phyloP scores from a whole-genome alignment of 371 early-diverging fungal genomes.

The Catenaria anguillulae region DNA sequence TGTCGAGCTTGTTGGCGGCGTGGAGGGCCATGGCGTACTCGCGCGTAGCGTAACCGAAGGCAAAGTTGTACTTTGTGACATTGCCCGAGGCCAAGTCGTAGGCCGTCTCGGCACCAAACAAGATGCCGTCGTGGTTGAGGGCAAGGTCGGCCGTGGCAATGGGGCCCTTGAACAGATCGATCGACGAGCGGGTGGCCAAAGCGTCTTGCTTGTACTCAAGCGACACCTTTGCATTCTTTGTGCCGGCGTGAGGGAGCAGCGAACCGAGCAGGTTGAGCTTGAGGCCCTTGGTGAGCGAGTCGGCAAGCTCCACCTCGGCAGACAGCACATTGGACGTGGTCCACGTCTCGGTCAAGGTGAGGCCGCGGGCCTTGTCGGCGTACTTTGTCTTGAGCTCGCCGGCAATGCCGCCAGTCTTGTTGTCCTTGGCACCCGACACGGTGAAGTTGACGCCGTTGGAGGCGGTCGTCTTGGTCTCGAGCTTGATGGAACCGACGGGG shows the following conservation, averaged over 20 bases:
- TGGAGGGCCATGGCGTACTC: slow-evolving; percentile 70
- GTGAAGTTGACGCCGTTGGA: slow-evolving; percentile 91
- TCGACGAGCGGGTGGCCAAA: slow-evolving; percentile 47
- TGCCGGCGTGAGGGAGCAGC: slow-evolving; percentile 27
- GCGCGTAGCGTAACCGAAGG: slow-evolving; percentile 67
- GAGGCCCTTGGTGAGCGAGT: slow-evolving; percentile 76
- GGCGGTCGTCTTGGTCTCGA: slow-evolving; percentile 91
- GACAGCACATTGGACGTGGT: slow-evolving; percentile 82
- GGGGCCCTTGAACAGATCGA: slow-evolving; percentile 72
- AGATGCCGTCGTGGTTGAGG: slow-evolving; percentile 24
- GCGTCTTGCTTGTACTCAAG: slow-evolving; percentile 71
- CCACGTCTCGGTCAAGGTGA: slow-evolving; percentile 89
- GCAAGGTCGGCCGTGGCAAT: slow-evolving; percentile 56
- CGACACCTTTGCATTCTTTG: slow-evolving; percentile 53
- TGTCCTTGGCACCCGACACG: slow-evolving; percentile 81
- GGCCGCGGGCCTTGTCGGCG: slow-evolving; percentile 61
- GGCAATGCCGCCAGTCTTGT: slow-evolving; percentile 81
- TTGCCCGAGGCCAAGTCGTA: slow-evolving; percentile 77
- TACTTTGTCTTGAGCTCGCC: slow-evolving; percentile 95
- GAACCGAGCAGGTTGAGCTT: slow-evolving; percentile 52
- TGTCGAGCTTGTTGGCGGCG: slow-evolving; percentile 31
- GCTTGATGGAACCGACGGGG: slow-evolving; percentile 83
- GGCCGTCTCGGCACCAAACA: slow-evolving; percentile 44
- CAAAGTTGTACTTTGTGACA: slow-evolving; percentile 62
- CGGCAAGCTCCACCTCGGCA: slow-evolving; percentile 80